Conservation (phyloP, 306 rosid genomes). For the Phaseolus lunatus region DNA sequence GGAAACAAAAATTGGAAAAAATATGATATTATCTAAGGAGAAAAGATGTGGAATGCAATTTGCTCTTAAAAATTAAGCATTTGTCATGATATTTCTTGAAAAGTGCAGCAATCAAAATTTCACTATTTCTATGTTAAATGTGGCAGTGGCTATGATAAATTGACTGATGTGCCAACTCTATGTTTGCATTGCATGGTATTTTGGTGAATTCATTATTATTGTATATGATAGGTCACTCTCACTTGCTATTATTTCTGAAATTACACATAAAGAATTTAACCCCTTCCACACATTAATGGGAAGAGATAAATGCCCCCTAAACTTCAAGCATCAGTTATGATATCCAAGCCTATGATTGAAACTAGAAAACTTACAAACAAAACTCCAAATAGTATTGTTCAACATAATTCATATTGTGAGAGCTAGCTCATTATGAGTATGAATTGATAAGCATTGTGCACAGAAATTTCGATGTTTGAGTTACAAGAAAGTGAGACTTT, state of each 20-base stretch:
- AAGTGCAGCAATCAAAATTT: background rate
- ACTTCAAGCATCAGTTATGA: conserved; percentile 20
- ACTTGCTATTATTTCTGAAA: conserved; percentile 45
- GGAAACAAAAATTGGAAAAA: no score
- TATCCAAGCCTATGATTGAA: conserved; percentile 16
- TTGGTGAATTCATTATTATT: no score
- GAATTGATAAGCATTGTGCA: background rate
- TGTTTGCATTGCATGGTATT: background rate
- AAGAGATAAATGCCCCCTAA: conserved; percentile 28
- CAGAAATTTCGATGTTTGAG: conserved; percentile 2
- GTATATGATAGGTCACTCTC: conserved; percentile 43
- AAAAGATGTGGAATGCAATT: no score
- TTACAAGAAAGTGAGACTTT: conserved; percentile 23
- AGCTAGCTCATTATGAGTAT: conserved; percentile 8
- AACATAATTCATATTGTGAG: conserved; percentile 10
- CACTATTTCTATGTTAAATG: background rate
- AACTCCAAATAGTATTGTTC: conserved; percentile 6
- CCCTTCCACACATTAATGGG: conserved; percentile 31
- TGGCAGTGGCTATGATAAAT: no score
- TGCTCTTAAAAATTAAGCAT: no score
- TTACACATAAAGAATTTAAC: conserved; percentile 33
- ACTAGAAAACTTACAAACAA: background rate
- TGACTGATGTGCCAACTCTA: no score
- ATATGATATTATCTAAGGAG: no score
- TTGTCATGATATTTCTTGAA: no score